A percentile compares a stretch with the other conserved stretches of the same genome.
Conservation (phyloP, 495 filamentous ascomycete species). For the Annulohypoxylon bovei region DNA sequence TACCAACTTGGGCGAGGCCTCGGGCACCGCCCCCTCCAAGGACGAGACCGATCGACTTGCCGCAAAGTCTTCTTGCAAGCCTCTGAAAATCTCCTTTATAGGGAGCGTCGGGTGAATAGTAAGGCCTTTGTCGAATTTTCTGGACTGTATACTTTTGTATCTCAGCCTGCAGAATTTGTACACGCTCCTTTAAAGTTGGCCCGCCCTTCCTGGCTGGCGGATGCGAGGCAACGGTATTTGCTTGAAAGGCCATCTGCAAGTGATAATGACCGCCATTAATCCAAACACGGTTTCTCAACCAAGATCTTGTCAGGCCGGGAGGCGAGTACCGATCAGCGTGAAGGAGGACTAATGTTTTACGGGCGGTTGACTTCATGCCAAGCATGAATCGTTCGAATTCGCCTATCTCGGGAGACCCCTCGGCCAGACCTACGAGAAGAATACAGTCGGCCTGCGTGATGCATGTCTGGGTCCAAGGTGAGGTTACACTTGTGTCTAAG, state of each 20-base stretch:
- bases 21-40: conserved; percentile 93
- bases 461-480: conserved; percentile 98
- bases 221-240: conserved; percentile 79
- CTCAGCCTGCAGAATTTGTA: conserved; percentile 94
- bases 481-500: conserved; percentile 88
- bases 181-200: conserved; percentile 87
- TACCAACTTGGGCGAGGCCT: conserved; percentile 89
- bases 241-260: conserved; percentile 92
- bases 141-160: conserved; percentile 97
- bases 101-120: conserved; percentile 89
- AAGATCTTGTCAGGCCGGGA: conserved; percentile 83
- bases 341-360: conserved; percentile 93
- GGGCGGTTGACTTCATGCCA: conserved; percentile 95
- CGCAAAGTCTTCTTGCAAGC: conserved; percentile 87
- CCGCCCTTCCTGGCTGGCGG: conserved; percentile 81
- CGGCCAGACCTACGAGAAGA: conserved; percentile 88
- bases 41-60: conserved; percentile 93
- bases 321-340: conserved; percentile 90
- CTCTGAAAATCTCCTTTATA: conserved; percentile 98
- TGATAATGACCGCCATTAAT: conserved; percentile 99
- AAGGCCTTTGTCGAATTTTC: conserved; percentile 81
- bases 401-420: conserved; percentile 87
- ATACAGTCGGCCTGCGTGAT: conserved; percentile 97
- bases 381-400: conserved; percentile 96
- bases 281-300: conserved; percentile 95